A percentile compares a stretch with the other conserved stretches of the same genome.
phyloP scores from a whole-genome alignment of 2,329 filamentous ascomycete genomes.

The Tolypocladium cylindrosporum region DNA sequence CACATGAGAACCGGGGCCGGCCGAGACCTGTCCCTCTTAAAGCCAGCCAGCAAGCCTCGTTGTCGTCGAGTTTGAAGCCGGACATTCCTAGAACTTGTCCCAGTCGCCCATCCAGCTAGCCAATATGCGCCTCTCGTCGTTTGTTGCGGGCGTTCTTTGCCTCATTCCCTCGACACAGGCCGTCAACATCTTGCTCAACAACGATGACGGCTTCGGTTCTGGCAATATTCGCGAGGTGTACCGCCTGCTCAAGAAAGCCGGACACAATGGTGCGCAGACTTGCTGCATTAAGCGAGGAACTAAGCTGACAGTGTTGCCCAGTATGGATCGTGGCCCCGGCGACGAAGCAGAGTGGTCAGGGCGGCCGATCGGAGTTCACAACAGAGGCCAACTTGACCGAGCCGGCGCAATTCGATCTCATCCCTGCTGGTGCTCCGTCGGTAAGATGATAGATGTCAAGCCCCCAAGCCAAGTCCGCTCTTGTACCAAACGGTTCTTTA shows the following conservation, averaged over 20 bases:
- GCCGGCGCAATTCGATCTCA: not conserved
- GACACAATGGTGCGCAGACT: not conserved
- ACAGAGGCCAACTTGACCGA: not conserved
- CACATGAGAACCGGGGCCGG: not conserved
- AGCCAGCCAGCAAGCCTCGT: not conserved
- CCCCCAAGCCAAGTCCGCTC: not conserved
- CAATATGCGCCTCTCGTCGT: not conserved
- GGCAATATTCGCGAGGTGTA: not conserved
- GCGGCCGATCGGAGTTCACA: not conserved
- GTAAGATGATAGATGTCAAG: not conserved
- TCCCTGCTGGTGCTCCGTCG: not conserved
- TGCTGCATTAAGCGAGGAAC: not conserved
- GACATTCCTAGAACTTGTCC: not conserved
- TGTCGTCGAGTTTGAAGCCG: not conserved
- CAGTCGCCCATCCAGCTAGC: not conserved
- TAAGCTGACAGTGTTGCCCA: not conserved
- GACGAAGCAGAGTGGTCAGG: not conserved
- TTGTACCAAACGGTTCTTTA: not conserved
- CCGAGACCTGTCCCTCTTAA: not conserved
- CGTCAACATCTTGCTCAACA: not conserved
- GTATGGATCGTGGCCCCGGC: not conserved
- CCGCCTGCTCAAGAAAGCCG: not conserved
- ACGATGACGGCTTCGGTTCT: not conserved
- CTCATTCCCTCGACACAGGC: not conserved
- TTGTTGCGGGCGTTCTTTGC: not conserved